phyloP scores from a whole-genome alignment of 169 alveolate species.

The Plasmodium falciparum region DNA sequence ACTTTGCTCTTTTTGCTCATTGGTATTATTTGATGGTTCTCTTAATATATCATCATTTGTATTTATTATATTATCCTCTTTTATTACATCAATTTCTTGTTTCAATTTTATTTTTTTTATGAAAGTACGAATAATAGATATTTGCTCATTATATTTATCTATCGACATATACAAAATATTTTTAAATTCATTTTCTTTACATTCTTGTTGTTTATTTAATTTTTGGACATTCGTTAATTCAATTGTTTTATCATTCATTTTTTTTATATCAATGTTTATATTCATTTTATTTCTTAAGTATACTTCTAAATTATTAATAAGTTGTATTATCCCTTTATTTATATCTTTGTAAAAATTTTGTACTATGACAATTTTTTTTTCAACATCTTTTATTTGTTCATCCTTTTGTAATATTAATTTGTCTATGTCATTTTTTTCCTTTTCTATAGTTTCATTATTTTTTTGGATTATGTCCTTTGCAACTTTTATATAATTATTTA shows the following conservation, averaged over 20 bases:
- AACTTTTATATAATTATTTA: slow-evolving; percentile 46
- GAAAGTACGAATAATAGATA: neutral
- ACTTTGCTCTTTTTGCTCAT: neutral
- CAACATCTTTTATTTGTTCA: slow-evolving; percentile 28
- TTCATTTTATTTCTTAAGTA: slow-evolving; percentile 44
- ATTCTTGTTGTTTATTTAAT: too few species aligned
- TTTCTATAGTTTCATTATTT: slow-evolving; percentile 43
- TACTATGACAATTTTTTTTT: slow-evolving; percentile 44
- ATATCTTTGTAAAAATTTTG: slow-evolving; percentile 21
- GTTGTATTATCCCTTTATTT: slow-evolving; percentile 19
- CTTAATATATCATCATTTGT: neutral
- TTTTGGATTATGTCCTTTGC: slow-evolving; percentile 43
- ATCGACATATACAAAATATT: too few species aligned
- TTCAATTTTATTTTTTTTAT: neutral
- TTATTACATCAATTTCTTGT: neutral
- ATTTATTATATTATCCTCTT: slow-evolving; percentile 1
- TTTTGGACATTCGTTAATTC: too few species aligned
- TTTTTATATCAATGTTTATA: slow-evolving; percentile 22
- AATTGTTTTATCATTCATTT: neutral
- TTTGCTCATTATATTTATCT: too few species aligned
- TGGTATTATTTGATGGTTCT: neutral
- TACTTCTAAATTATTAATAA: slow-evolving; percentile 34
- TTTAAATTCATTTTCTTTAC: too few species aligned
- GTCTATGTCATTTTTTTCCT: slow-evolving; percentile 27
- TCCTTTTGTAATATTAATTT: slow-evolving; percentile 30